Base-by-base conservation (phyloP, 73 alveolate species). In the Paramecium pentaurelia region DNA sequence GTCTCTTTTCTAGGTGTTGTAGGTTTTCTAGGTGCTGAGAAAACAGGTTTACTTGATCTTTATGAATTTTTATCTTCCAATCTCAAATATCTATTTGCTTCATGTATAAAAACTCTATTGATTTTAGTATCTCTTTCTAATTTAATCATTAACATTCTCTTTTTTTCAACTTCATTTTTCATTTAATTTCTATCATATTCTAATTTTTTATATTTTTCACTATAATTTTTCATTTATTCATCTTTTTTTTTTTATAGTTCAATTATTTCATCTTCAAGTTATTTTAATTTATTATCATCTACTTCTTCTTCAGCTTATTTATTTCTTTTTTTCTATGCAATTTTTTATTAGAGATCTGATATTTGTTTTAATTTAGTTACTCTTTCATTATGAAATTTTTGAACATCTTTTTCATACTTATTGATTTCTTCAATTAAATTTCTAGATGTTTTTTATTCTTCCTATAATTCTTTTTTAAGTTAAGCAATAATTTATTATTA, bases 61-160 rank as follows among this genome's bases (percentile, higher is more conserved):
- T 45, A 27, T 25, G 91, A 45, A 38, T 45, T 2, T 80, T 36
- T 80, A 8, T 80, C 91, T 28, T 80, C 77, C 77, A 80, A 38
- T 49, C 73, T 40, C 14, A 45, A 27, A 47, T 20, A 80, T 47
- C 91, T 20, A 47, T 80, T 80, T 12, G 77, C 91, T 80, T 80
- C 91, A 42, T 44, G 77, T 22, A 45, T 80, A 5, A 45, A 22
- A 25, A 80, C 58, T 18, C 34, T 80, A 22, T 80, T 49, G 8
- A 80, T 80, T 49, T 80, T 80, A 2, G 47, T 20, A 25, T 49
- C 75, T 47, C 91, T 80, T 12, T 80, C 91, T 36, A 80, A 49
- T 36, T 80, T 45, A 8, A 42, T 47, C 71, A 45, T 14, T 20
- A 45, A 12, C 25, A 8, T 27, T 47, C 71, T 45, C 30, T 80